phyloP scores from a whole-genome alignment of 164 flowering plant species.

The Magnolia kwangsiensis region DNA sequence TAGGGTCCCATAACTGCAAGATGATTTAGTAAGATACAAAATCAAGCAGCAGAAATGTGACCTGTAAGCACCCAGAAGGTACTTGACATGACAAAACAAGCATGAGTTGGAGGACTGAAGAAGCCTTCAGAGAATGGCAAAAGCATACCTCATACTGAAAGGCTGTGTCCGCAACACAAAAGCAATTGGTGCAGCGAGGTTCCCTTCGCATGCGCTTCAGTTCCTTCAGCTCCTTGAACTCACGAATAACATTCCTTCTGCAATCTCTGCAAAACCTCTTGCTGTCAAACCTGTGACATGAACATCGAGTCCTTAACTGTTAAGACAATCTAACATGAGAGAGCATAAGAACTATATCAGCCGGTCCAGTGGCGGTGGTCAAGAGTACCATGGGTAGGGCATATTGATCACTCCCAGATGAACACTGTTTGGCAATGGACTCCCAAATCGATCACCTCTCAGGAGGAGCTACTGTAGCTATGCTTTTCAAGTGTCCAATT shows the following conservation, averaged over 20 bases:
- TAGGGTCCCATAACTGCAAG: neutral
- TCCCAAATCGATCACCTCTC: neutral
- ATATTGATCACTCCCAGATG: neutral
- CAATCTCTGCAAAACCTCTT: slow-evolving; percentile 99
- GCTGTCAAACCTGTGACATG: slow-evolving; percentile 86
- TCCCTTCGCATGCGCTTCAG: slow-evolving; percentile 87
- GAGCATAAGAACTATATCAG: neutral
- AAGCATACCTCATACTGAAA: slow-evolving; percentile 82
- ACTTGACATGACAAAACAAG: neutral
- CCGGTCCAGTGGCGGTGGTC: slow-evolving; percentile 3
- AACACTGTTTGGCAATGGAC: neutral
- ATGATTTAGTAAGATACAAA: neutral
- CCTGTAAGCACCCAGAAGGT: neutral
- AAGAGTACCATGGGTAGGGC: neutral
- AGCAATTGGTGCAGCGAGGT: slow-evolving; percentile 83
- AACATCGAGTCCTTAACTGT: slow-evolving; percentile 12
- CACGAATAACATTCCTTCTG: slow-evolving; percentile 95
- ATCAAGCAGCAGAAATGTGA: neutral
- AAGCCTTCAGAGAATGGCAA: neutral
- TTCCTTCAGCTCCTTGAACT: slow-evolving; percentile 97
- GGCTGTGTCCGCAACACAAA: slow-evolving; percentile 93
- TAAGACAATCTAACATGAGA: slow-evolving; percentile 3
- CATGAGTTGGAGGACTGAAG: neutral
- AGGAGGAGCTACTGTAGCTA: neutral
- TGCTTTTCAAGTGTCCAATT: neutral